Evolutionary conservation across 306 rosid species (phyloP), one percentile per base, ranked within the genome.

Genomic region (Quercus agrifolia): DNA sequence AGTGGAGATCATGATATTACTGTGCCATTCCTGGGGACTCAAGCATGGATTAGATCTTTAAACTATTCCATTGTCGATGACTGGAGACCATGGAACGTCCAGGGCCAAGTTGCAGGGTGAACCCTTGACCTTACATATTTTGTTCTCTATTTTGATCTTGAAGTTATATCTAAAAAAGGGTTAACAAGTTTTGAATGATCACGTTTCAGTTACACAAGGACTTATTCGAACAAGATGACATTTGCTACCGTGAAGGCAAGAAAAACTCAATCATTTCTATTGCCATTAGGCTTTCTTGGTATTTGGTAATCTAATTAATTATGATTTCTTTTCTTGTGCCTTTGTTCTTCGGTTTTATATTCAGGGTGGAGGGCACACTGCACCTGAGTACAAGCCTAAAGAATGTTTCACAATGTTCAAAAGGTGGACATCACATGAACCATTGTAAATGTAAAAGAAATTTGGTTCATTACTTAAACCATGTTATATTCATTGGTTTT

Each of bases 241-340:
- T 92, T 82, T 81, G 97, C 92, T 38, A 92, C 92, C 18, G 90
- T 90, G 44, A 92, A 92, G 94, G 97, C 74, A 81, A 84, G 90
- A 51, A 15, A 20, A 38, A 52, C 25, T 14, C 25, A 6, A 14
- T 13, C 25, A 59, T 23, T 35, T 62, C 54, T 49, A 49, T 49
- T 49, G 54, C 17, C 54, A 49, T 10, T 49, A 10, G 17, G 54
- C 54, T 12, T 49, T 49, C 14, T 49, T 49, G 54, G 17, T 49
- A 49, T 10, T 49, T 49, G 54, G 54, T 49, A 49, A 49, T 49
- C 4, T 49, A 49, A 49, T 49, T 12, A 49, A 49, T 13, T 3
- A 49, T 49, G 54, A 44, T 38, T 77, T 21, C 1, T 51, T 20
- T 58, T 58, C 63, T 59, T 0, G 20, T 10, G 28, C 71, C 0